phyloP scores from a whole-genome alignment of 2,329 filamentous ascomycete species.

The Penicillium polonicum region DNA sequence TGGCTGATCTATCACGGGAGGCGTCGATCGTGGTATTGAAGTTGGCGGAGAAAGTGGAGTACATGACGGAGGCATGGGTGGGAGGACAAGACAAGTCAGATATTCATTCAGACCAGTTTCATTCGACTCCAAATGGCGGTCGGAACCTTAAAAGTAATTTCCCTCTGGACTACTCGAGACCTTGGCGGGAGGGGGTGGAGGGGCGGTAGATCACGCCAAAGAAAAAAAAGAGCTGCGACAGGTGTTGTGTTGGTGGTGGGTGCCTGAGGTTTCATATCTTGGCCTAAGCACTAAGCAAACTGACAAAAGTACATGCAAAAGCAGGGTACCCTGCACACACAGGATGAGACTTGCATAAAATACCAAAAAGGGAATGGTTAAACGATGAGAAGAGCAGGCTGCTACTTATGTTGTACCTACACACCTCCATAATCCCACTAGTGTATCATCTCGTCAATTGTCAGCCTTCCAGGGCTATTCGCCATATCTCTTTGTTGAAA shows the following conservation, averaged over 20 bases:
- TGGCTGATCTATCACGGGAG: not conserved
- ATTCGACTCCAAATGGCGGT: not conserved
- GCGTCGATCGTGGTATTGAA: slow-evolving; percentile 2
- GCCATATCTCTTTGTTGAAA: not conserved
- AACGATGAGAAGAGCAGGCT: not conserved
- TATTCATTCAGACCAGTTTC: not conserved
- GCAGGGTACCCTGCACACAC: not conserved
- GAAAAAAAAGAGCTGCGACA: not conserved
- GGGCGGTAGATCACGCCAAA: not conserved
- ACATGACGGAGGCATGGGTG: not conserved
- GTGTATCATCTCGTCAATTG: not conserved
- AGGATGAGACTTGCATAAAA: not conserved
- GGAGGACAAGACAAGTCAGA: not conserved
- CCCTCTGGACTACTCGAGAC: not conserved
- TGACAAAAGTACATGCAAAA: not conserved
- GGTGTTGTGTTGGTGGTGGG: not conserved
- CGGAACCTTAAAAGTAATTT: not conserved
- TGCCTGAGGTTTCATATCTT: not conserved
- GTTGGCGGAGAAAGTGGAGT: slow-evolving; percentile 8
- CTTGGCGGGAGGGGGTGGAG: not conserved
- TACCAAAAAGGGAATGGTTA: not conserved
- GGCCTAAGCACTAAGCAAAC: not conserved
- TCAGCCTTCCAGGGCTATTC: not conserved
- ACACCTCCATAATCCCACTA: too few relatives aligned
- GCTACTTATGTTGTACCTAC: not conserved